Evolutionary conservation across 2,329 filamentous ascomycete species (phyloP).

Genomic region (Aspergillus ibericus): DNA sequence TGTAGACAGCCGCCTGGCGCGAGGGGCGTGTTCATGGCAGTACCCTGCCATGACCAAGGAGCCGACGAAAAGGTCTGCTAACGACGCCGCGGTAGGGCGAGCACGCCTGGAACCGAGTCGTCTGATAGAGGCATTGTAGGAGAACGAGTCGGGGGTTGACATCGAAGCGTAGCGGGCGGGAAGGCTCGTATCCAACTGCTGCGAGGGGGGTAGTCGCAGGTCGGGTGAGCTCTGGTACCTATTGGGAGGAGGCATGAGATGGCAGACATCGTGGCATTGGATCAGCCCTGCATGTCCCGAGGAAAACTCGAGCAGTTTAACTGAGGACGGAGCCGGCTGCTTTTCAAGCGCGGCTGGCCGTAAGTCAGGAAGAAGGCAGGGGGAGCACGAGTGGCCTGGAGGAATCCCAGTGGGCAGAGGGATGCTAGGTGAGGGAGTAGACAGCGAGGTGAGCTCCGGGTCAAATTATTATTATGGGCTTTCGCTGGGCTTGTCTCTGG

Average conservation of each 20-base stretch:
- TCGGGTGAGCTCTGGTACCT: conserved; percentile 53
- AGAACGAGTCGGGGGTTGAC: conserved; percentile 28
- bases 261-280: conserved; percentile 58
- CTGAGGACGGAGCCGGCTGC: conserved; percentile 11
- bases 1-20: conserved; percentile 31
- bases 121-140: conserved; percentile 28
- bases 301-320: conserved; percentile 22
- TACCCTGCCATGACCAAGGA: conserved; percentile 54
- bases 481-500: conserved; percentile 8
- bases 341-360: conserved; percentile 10
- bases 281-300: conserved; percentile 36
- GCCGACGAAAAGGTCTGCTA: conserved; percentile 56
- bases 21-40: conserved; percentile 50
- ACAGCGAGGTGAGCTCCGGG: conserved; percentile 11
- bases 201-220: conserved; percentile 50
- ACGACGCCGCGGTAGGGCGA: conserved; percentile 33
- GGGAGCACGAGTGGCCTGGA: background rate
- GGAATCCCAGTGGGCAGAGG: background rate
- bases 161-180: conserved; percentile 28
- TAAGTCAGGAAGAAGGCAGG: conserved; percentile 2
- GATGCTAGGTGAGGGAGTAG: background rate
- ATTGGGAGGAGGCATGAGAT: conserved; percentile 64
- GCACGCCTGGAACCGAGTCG: conserved; percentile 30
- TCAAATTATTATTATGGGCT: conserved; percentile 18
- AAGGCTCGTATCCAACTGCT: conserved; percentile 35